phyloP scores from a whole-genome alignment of 805 yeast genomes.

The Metschnikowia continentalis region DNA sequence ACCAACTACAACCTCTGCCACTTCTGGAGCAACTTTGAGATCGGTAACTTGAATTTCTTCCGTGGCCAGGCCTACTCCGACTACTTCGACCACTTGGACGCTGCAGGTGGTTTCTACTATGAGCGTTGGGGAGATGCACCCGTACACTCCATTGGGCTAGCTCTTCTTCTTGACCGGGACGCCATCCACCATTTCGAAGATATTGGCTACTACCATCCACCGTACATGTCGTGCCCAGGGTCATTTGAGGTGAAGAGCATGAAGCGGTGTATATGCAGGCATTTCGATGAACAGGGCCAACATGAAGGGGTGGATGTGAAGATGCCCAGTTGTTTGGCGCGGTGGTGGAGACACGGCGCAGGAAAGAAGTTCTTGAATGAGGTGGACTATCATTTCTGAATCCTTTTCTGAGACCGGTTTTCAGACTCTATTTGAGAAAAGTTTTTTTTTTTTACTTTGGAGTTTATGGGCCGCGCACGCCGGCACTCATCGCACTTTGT shows the following conservation, averaged over 20 bases:
- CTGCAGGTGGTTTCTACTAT: slow-evolving; percentile 50
- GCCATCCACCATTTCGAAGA: slow-evolving; percentile 43
- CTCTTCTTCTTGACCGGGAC: slow-evolving; percentile 31
- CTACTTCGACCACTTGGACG: slow-evolving; percentile 45
- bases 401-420: background rate
- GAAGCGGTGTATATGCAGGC: slow-evolving; percentile 36
- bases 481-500: slow-evolving; percentile 12
- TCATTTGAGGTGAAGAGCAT: slow-evolving; percentile 28
- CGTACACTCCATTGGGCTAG: slow-evolving; percentile 38
- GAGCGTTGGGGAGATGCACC: slow-evolving; percentile 63
- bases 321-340: slow-evolving; percentile 59
- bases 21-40: slow-evolving; percentile 66
- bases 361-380: slow-evolving; percentile 57
- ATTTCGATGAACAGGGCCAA: slow-evolving; percentile 14
- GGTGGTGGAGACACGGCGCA: slow-evolving; percentile 74
- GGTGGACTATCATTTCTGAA: slow-evolving; percentile 16
- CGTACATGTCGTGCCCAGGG: slow-evolving; percentile 40
- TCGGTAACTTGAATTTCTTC: slow-evolving; percentile 49
- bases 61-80: slow-evolving; percentile 43
- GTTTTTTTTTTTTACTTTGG: no score
- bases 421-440: no score
- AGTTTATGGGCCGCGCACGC: slow-evolving; percentile 7
- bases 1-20: slow-evolving; percentile 65
- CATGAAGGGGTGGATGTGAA: slow-evolving; percentile 38
- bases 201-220: slow-evolving; percentile 41